Evolutionary conservation across 2,329 filamentous ascomycete genomes (phyloP).

Genomic region (Emmonsia crescens): DNA sequence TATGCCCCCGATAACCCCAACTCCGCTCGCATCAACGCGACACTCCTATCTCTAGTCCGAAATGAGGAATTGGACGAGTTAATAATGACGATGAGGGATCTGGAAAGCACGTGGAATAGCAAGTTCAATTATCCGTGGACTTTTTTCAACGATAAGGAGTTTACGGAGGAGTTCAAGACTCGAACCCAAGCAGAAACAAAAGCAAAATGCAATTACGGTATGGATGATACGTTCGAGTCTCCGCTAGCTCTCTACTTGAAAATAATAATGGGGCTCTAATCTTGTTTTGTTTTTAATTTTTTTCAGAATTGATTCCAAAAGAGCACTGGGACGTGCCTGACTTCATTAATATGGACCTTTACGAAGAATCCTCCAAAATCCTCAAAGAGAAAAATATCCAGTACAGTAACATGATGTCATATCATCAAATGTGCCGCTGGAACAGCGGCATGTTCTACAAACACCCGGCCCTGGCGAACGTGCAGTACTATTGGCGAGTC

Average conservation of each 20-base stretch:
- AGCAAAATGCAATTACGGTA: conserved; percentile 77
- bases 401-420: conserved; percentile 78
- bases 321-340: conserved; percentile 88
- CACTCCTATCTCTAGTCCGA: conserved; percentile 79
- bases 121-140: conserved; percentile 99
- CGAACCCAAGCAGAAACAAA: conserved; percentile 74
- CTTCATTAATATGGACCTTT: conserved; percentile 87
- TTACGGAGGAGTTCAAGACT: conserved; percentile 84
- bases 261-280: conserved; percentile 1
- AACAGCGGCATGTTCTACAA: conserved; percentile 98
- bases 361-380: conserved; percentile 70
- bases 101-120: conserved; percentile 91
- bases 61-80: conserved; percentile 82
- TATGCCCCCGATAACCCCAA: conserved; percentile 67
- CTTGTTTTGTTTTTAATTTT: conserved; percentile 31
- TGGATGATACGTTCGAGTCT: conserved; percentile 11
- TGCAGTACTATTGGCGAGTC: conserved; percentile 95
- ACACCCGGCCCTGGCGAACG: conserved; percentile 72
- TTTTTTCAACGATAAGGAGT: conserved; percentile 95
- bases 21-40: conserved; percentile 82
- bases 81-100: conserved; percentile 76
- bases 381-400: conserved; percentile 78
- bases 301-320: conserved; percentile 70
- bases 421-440: conserved; percentile 99
- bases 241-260: neutral